Evolutionary conservation across 1,139 yeast genomes (phyloP).

Genomic region (Saccharomycopsis hybrid): DNA sequence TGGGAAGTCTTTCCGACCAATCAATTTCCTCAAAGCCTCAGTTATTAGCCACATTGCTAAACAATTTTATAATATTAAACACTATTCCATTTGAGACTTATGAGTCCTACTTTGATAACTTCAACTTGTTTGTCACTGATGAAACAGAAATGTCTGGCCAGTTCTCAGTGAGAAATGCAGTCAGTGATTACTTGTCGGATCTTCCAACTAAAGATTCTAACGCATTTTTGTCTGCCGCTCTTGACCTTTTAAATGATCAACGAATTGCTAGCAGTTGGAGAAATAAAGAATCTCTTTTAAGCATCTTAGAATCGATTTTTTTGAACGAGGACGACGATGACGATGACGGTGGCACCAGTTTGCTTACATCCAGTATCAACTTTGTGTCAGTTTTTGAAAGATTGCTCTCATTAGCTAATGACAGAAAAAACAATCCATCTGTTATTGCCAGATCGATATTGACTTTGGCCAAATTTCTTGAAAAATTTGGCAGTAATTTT

Average conservation of each 20-base stretch:
- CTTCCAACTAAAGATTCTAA: conserved; percentile 29
- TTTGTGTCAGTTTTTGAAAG: conserved; percentile 3
- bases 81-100: conserved; percentile 11
- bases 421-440: conserved; percentile 16
- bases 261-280: conserved; percentile 25
- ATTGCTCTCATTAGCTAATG: conserved; percentile 1
- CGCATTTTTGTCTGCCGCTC: conserved; percentile 20
- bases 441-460: conserved; percentile 42
- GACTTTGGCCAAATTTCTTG: conserved; percentile 50
- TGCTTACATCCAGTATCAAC: neutral
- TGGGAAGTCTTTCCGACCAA: conserved; percentile 25
- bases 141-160: conserved; percentile 58
- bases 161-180: conserved; percentile 45
- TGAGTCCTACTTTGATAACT: conserved; percentile 43
- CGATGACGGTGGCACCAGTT: neutral
- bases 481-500: conserved; percentile 38
- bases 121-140: conserved; percentile 63
- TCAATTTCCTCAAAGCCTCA: conserved; percentile 17
- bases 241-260: conserved; percentile 20
- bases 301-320: conserved; percentile 36
- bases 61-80: conserved; percentile 8
- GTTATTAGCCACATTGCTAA: conserved; percentile 2
- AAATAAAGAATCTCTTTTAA: conserved; percentile 29
- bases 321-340: conserved; percentile 36
- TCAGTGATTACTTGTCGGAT: conserved; percentile 45